phyloP scores from a whole-genome alignment of 2,329 filamentous ascomycete genomes.

The Leptographium galeiforme region DNA sequence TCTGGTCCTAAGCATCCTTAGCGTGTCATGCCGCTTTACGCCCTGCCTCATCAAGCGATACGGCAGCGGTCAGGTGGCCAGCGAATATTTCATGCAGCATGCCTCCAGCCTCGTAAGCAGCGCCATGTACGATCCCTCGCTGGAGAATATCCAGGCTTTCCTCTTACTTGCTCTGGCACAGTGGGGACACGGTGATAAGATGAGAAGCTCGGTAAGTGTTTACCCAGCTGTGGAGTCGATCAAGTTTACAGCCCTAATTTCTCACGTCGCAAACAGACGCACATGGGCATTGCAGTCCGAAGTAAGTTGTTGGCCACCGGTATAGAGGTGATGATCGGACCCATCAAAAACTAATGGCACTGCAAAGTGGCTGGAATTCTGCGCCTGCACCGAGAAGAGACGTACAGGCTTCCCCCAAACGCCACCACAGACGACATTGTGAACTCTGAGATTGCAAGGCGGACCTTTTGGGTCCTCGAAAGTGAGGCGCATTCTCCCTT shows the following conservation, averaged over 20 bases:
- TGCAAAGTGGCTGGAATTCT: conserved; percentile 32
- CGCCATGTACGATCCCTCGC: conserved; percentile 15
- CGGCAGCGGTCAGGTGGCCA: conserved; percentile 5
- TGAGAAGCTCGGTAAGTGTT: conserved; percentile 15
- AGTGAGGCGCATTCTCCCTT: conserved; percentile 1
- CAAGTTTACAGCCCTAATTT: neutral
- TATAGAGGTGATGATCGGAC: neutral
- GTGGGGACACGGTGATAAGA: conserved; percentile 20
- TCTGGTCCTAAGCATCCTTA: conserved; percentile 9
- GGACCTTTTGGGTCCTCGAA: conserved; percentile 23
- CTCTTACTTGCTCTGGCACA: conserved; percentile 18
- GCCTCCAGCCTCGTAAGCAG: conserved; percentile 9
- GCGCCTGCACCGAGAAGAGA: conserved; percentile 41
- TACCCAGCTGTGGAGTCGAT: neutral
- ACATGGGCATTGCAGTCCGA: conserved; percentile 9
- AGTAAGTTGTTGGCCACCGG: neutral
- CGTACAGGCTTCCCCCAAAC: conserved; percentile 20
- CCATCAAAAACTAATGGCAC: no score
- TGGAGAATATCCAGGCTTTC: conserved; percentile 17
- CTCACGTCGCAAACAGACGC: conserved; percentile 3
- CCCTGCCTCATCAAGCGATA: conserved; percentile 10
- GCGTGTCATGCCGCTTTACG: conserved; percentile 6
- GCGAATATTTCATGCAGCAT: conserved; percentile 13
- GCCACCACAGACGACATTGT: conserved; percentile 18
- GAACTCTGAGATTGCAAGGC: conserved; percentile 18